Percentiles rank a stretch among this genome's conserved stretches.
These are phyloP conservation scores for Prunus armeniaca DNA, from an alignment of 306 rosid species.

Conservation along the genomic window DNA sequence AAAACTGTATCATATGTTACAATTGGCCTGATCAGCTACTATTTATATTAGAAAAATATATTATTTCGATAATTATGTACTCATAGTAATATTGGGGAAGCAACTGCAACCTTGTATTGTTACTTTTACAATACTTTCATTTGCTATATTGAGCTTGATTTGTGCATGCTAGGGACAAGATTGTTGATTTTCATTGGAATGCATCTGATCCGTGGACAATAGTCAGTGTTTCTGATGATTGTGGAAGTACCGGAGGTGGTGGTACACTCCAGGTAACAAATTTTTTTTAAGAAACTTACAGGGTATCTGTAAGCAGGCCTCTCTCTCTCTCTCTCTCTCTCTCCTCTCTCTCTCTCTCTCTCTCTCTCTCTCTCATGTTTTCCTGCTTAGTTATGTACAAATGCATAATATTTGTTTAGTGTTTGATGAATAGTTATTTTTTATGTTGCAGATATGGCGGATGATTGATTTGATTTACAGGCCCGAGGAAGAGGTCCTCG, in stretches of 20 bases:
- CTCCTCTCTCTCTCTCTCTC: too few species aligned
- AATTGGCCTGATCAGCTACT: not conserved
- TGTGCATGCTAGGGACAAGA: slow-evolving; percentile 64
- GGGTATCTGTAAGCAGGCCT: too few species aligned
- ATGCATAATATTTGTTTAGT: not conserved
- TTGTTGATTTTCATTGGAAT: slow-evolving; percentile 94
- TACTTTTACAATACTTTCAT: not conserved
- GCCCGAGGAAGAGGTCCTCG: slow-evolving; percentile 56
- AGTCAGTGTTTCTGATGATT: slow-evolving; percentile 94
- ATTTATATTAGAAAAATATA: not conserved
- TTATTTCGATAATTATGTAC: not conserved
- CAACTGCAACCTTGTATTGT: not conserved
- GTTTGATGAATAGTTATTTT: not conserved
- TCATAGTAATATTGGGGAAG: not conserved
- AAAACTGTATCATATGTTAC: too few species aligned
- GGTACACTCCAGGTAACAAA: slow-evolving; percentile 83
- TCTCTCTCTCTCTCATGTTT: not conserved
- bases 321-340: not conserved
- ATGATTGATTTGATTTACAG: slow-evolving; percentile 64
- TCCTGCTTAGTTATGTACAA: not conserved
- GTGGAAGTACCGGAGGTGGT: slow-evolving; percentile 96
- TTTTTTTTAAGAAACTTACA: not conserved
- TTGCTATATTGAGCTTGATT: not conserved
- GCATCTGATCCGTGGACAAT: slow-evolving; percentile 94
- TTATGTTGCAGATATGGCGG: slow-evolving; percentile 63